A percentile compares a stretch with the other conserved stretches of the same genome.
These are phyloP conservation scores for Penicillium simplicissimum DNA, from an alignment of 495 filamentous ascomycete genomes.

Conservation along the genomic window DNA sequence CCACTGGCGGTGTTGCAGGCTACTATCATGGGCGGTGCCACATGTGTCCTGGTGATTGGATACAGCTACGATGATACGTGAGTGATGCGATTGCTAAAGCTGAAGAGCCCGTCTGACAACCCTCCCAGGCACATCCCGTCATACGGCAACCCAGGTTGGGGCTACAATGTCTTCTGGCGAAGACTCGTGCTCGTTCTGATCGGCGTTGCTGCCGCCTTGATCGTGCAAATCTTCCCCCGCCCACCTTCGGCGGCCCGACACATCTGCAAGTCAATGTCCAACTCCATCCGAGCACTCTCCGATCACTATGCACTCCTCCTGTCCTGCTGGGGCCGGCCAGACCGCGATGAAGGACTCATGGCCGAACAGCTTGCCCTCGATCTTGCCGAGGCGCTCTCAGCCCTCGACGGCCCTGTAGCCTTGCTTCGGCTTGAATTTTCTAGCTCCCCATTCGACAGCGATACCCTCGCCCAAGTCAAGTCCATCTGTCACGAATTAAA, in stretches of 20 bases:
- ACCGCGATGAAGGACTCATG: constrained; percentile 27
- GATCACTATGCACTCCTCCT: constrained; percentile 50
- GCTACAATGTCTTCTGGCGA: constrained; percentile 49
- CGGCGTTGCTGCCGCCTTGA: constrained; percentile 37
- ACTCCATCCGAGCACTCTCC: constrained; percentile 37
- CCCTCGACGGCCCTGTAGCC: constrained; percentile 35
- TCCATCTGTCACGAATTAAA: constrained; percentile 40
- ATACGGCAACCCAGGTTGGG: constrained; percentile 46
- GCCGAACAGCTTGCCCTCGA: constrained; percentile 39
- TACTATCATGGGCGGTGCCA: constrained; percentile 43
- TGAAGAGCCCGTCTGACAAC: not conserved
- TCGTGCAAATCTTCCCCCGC: constrained; percentile 45
- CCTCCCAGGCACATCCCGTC: constrained; percentile 32
- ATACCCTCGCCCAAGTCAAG: constrained; percentile 35
- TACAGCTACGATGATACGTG: constrained; percentile 44
- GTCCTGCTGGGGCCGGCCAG: constrained; percentile 39
- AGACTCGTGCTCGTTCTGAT: constrained; percentile 45
- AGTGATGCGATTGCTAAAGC: constrained; percentile 8
- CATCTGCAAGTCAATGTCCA: constrained; percentile 43
- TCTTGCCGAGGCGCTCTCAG: constrained; percentile 33
- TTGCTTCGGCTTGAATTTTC: constrained; percentile 44
- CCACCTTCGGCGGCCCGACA: constrained; percentile 46
- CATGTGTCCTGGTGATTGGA: constrained; percentile 42
- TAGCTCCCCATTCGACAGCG: constrained; percentile 43
- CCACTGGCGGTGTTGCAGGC: constrained; percentile 33